Percentiles rank a stretch among this genome's conserved stretches.
phyloP scores from a whole-genome alignment of 2,329 filamentous ascomycete genomes.

The Pseudonectria foliicola region DNA sequence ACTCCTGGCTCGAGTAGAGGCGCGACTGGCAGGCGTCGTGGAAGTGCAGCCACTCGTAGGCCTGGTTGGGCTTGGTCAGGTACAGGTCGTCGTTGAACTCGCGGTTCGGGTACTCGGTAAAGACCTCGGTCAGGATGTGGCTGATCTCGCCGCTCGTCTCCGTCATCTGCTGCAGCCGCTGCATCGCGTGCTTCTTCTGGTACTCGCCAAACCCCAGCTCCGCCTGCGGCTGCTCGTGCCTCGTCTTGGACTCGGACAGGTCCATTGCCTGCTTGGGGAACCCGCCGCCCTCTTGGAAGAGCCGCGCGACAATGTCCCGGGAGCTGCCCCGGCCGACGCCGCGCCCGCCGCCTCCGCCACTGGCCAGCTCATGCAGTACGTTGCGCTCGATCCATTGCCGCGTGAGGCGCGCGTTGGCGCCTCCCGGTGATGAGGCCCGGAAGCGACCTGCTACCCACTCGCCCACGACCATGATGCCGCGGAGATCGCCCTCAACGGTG shows the following conservation, averaged over 20 bases:
- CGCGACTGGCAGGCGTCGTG: conserved; percentile 76
- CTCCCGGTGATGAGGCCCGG: conserved; percentile 38
- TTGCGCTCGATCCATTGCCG: conserved; percentile 71
- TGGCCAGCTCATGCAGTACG: conserved; percentile 58
- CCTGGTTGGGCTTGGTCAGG: conserved; percentile 77
- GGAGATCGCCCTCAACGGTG: conserved; percentile 64
- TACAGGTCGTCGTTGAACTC: conserved; percentile 90
- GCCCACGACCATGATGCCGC: conserved; percentile 77
- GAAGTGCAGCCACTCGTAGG: conserved; percentile 94
- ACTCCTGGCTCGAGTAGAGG: conserved; percentile 79
- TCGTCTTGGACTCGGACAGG: conserved; percentile 33
- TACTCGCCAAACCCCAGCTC: conserved; percentile 66
- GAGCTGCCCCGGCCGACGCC: conserved; percentile 64
- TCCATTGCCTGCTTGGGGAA: conserved; percentile 55
- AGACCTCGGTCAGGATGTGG: conserved; percentile 74
- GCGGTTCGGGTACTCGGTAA: conserved; percentile 76
- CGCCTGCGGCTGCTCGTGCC: conserved; percentile 47
- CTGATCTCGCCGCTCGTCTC: conserved; percentile 74
- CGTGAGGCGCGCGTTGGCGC: conserved; percentile 46
- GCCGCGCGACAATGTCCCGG: conserved; percentile 69
- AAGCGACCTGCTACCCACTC: conserved; percentile 79
- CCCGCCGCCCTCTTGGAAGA: conserved; percentile 73
- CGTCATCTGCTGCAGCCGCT: conserved; percentile 66
- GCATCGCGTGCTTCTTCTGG: conserved; percentile 64
- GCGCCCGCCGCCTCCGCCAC: conserved; percentile 64